These are phyloP conservation scores for Priceomyces castillae DNA, from an alignment of 805 yeast genomes.

Conservation along the genomic window DNA sequence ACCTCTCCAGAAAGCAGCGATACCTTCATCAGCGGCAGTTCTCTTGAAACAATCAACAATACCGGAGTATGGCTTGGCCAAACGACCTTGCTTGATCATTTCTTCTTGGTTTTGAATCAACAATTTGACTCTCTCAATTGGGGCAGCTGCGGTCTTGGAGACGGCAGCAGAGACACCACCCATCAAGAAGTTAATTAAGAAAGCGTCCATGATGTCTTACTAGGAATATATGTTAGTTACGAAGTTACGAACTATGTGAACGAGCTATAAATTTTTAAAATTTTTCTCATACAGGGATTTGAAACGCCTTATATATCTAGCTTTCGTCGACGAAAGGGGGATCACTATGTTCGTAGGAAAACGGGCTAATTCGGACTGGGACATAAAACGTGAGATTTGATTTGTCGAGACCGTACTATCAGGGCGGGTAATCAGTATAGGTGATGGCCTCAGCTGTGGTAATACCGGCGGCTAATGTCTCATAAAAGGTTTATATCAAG, in stretches of 20 bases:
- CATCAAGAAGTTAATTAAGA: constrained; percentile 67
- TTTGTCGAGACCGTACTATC: constrained; percentile 4
- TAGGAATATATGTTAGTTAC: constrained; percentile 3
- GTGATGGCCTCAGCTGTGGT: not conserved
- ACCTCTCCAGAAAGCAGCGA: constrained; percentile 97
- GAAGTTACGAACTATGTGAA: constrained; percentile 2
- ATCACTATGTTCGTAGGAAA: constrained; percentile 1
- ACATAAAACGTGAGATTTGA: constrained; percentile 5
- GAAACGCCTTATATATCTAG: constrained; percentile 4
- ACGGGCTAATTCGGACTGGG: constrained; percentile 6
- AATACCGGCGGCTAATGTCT: not conserved
- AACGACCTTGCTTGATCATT: constrained; percentile 97
- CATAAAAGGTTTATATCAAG: too few relatives aligned
- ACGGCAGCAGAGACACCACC: constrained; percentile 99
- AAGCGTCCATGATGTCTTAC: constrained; percentile 17
- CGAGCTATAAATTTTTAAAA: constrained; percentile 1
- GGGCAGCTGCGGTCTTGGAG: constrained; percentile 97
- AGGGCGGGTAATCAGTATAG: not conserved
- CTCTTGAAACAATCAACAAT: constrained; percentile 90
- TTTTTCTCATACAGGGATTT: constrained; percentile 3
- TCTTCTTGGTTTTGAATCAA: constrained; percentile 97
- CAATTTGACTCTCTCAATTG: constrained; percentile 95
- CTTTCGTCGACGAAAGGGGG: constrained; percentile 6
- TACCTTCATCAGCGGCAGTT: constrained; percentile 93
- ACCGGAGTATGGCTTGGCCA: constrained; percentile 83